Percentiles rank a stretch among this genome's conserved stretches.
These are phyloP conservation scores for Tuber magnatum DNA, from an alignment of 495 filamentous ascomycete genomes.

Conservation along the genomic window DNA sequence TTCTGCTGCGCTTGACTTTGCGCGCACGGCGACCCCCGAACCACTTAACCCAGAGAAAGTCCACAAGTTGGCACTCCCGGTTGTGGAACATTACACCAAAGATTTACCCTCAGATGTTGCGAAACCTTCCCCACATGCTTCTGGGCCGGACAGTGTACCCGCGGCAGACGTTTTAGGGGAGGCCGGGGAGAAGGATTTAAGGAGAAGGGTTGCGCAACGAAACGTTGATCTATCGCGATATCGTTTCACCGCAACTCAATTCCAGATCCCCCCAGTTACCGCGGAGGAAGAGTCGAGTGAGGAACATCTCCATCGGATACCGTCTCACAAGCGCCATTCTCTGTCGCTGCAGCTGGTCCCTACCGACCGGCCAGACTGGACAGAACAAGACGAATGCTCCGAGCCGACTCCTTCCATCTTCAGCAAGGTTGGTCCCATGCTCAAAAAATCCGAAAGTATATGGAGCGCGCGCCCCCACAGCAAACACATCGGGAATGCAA, in stretches of 20 bases:
- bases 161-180: background rate
- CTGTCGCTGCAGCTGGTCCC: background rate
- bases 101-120: background rate
- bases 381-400: slow-evolving; percentile 26
- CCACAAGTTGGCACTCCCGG: slow-evolving; percentile 18
- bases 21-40: slow-evolving; percentile 26
- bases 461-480: slow-evolving; percentile 3
- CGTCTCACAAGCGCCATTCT: slow-evolving; percentile 9
- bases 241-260: background rate
- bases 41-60: slow-evolving; percentile 8
- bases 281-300: background rate
- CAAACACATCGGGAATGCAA: background rate
- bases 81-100: slow-evolving; percentile 18
- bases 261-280: background rate
- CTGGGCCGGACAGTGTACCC: background rate
- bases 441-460: slow-evolving; percentile 11
- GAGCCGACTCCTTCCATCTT: slow-evolving; percentile 10
- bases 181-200: background rate
- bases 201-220: slow-evolving; percentile 5
- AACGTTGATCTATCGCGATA: slow-evolving; percentile 13
- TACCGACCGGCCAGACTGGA: slow-evolving; percentile 27
- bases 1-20: slow-evolving; percentile 27
- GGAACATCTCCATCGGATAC: background rate
- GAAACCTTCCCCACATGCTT: background rate
- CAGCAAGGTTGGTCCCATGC: slow-evolving; percentile 7